phyloP scores from a whole-genome alignment of 163 green algal genomes.

The Coccomyxa subellipsoidea region DNA sequence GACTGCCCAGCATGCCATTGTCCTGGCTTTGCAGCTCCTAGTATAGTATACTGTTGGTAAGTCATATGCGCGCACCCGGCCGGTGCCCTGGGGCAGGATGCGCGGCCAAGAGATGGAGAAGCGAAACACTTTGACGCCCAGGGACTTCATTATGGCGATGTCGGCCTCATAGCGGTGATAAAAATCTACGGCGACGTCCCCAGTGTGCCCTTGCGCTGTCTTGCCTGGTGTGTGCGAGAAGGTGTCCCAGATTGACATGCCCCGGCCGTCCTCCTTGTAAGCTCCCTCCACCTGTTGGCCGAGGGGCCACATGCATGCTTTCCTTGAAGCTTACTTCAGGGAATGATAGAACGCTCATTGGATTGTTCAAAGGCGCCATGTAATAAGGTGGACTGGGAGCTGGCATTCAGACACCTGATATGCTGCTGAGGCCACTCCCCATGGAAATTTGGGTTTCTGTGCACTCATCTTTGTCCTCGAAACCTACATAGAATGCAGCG shows the following conservation, averaged over 20 bases:
- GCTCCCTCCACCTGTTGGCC: conserved; percentile 29
- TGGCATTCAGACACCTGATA: neutral
- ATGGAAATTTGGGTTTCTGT: neutral
- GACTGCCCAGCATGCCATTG: no score
- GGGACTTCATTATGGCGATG: conserved; percentile 52
- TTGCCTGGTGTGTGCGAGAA: conserved; percentile 52
- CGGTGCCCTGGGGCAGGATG: conserved; percentile 45
- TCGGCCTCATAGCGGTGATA: conserved; percentile 60
- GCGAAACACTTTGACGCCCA: conserved; percentile 61
- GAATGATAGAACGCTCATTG: no score
- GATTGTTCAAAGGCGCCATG: no score
- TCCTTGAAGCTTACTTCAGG: no score
- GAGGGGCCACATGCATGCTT: neutral
- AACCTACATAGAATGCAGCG: neutral
- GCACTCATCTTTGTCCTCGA: neutral
- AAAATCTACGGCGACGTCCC: conserved; percentile 56
- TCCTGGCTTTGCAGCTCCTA: no score
- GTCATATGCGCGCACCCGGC: neutral
- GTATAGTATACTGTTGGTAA: no score
- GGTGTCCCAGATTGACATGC: conserved; percentile 52
- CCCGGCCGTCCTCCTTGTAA: conserved; percentile 36
- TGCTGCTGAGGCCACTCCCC: neutral
- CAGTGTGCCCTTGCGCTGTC: conserved; percentile 34
- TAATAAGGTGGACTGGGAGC: neutral
- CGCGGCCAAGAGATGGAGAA: conserved; percentile 63